A percentile compares a stretch with the other conserved stretches of the same genome.
Evolutionary conservation across 2,329 filamentous ascomycete species (phyloP).

Genomic region (Macrophomina pseudophaseolina): DNA sequence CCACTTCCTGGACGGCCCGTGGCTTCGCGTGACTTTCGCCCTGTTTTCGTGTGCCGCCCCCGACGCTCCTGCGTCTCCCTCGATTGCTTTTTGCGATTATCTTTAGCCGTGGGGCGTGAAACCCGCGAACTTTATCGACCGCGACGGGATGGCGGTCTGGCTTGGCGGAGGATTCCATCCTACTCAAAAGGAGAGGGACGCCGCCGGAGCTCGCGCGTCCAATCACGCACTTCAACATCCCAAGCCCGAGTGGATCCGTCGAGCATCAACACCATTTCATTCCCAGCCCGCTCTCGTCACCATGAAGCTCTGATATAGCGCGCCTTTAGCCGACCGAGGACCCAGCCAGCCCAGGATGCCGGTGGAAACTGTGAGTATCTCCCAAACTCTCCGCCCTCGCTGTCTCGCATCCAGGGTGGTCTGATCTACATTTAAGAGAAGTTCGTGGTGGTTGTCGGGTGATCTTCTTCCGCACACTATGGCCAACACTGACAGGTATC

Average conservation of each 20-base stretch:
- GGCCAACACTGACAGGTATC: too few relatives aligned
- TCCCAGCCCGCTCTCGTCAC: too few relatives aligned
- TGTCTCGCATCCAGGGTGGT: too few relatives aligned
- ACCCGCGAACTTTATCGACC: neutral
- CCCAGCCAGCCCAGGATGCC: neutral
- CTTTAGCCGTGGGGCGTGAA: neutral
- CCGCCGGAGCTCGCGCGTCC: neutral
- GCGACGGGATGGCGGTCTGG: too few relatives aligned
- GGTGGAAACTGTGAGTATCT: neutral
- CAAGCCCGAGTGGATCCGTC: neutral
- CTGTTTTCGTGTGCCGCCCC: slow-evolving; percentile 1
- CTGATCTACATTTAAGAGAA: too few relatives aligned
- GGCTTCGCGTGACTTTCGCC: neutral
- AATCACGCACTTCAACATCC: neutral
- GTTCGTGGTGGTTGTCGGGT: too few relatives aligned
- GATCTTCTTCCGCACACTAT: too few relatives aligned
- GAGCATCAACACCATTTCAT: too few relatives aligned
- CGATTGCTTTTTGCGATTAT: neutral
- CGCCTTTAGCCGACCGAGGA: neutral
- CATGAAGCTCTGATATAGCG: too few relatives aligned
- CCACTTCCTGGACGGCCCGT: neutral
- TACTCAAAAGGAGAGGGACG: neutral
- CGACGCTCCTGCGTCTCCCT: neutral
- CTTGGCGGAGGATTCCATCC: neutral
- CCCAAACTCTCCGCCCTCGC: too few relatives aligned